Evolutionary conservation across 129 eudicot genomes (phyloP).

Genomic region (Flaveria linearis): DNA sequence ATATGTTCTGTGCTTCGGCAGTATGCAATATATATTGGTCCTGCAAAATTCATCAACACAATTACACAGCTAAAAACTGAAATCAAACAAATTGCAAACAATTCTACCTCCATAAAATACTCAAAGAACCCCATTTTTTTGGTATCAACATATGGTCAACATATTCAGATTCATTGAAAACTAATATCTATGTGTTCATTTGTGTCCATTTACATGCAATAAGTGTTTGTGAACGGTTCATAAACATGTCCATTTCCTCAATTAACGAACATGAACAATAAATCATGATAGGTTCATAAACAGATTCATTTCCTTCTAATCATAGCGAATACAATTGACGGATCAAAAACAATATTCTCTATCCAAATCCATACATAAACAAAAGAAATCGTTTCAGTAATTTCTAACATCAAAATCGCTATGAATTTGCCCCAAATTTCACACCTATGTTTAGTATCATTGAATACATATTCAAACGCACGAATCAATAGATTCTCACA

Average conservation of each 20-base stretch:
- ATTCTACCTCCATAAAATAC: background rate
- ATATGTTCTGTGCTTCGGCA: slow-evolving; percentile 81
- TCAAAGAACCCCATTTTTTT: slow-evolving; percentile 10
- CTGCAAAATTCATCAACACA: slow-evolving; percentile 44
- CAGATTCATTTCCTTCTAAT: background rate
- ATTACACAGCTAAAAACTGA: background rate
- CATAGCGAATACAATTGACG: background rate
- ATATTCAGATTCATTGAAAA: background rate
- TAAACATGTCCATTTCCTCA: too few relatives aligned
- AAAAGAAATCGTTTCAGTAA: background rate
- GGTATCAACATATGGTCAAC: background rate
- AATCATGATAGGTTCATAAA: too few relatives aligned
- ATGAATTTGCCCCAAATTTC: too few relatives aligned
- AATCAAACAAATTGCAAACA: background rate
- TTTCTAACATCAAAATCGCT: background rate
- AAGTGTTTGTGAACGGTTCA: too few relatives aligned
- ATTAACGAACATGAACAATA: too few relatives aligned
- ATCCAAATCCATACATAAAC: slow-evolving; percentile 10
- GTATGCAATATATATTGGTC: slow-evolving; percentile 94
- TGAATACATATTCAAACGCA: too few relatives aligned
- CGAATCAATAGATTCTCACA: too few relatives aligned
- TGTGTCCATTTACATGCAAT: too few relatives aligned
- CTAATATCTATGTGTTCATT: too few relatives aligned
- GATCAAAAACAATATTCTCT: slow-evolving; percentile 10
- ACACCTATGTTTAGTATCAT: too few relatives aligned